Percentiles rank a stretch among this genome's conserved stretches.
Conservation (phyloP, 2,329 filamentous ascomycete species). For the Penicillium aurantiogriseum region DNA sequence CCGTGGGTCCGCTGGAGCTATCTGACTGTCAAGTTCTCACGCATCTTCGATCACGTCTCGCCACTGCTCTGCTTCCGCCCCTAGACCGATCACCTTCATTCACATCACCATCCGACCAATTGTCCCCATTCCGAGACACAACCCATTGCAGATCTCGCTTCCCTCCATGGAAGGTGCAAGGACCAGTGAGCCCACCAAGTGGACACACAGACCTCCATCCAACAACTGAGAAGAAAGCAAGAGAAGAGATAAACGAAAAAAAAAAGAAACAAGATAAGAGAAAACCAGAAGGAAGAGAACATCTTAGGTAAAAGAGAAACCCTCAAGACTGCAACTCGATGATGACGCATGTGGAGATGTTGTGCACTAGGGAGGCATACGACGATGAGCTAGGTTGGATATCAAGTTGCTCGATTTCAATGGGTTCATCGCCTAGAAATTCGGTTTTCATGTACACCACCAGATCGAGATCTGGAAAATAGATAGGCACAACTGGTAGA, state of each 20-base stretch:
- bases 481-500: constrained; percentile 13
- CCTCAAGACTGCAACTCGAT: constrained; percentile 1
- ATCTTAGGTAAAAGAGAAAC: background rate
- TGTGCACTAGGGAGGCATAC: background rate
- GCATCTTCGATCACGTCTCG: background rate
- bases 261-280: constrained; percentile 3
- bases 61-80: background rate
- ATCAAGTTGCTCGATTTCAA: background rate
- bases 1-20: background rate
- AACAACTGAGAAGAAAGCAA: constrained; percentile 13
- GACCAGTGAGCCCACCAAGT: background rate
- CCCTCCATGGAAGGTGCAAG: background rate
- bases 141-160: constrained; percentile 1
- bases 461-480: background rate
- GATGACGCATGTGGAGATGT: background rate
- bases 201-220: constrained; percentile 1
- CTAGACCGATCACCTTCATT: background rate
- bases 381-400: background rate
- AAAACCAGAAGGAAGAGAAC: constrained; percentile 14
- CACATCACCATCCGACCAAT: background rate
- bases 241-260: constrained; percentile 3
- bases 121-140: background rate
- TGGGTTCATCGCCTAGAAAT: background rate
- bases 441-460: constrained; percentile 11
- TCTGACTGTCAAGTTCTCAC: background rate